Evolutionary conservation across 1,284 basidiomycete species (phyloP), one percentile per base, ranked within the genome.

Genomic region (Cryptococcus sp.): DNA sequence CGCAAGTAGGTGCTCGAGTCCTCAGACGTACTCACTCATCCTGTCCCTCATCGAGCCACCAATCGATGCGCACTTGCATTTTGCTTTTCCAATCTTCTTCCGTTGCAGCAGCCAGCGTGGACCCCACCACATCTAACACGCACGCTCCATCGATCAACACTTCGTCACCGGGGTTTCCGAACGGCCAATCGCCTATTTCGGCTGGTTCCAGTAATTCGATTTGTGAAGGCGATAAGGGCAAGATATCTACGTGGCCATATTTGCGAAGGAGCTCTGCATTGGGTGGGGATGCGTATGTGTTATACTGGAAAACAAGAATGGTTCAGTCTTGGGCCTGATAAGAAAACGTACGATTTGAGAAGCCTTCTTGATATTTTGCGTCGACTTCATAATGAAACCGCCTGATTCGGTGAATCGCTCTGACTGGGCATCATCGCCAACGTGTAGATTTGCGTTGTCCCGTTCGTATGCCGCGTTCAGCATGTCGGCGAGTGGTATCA

Each of bases 401-500:
- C 48, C 43, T 45, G n/a, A 19, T 6, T 45, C 15, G 27, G 23
- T 30, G 13, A 50, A 39, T 47, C 42, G 11, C 13, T 23, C 17
- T 10, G 6, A n/a, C 38, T 55, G 48, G 46, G 19, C 40, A 35
- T 49, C 58, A 15, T 68, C 70, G 30, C 68, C 67, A 17, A 57
- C 56, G 42, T 64, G 72, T 19, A 77, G 62, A 7, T 67, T 59
- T 22, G 66, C 93, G 66, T 96, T 97, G 77, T 93, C 89, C 35
- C 84, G 84, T n/a, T 85, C 88, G 73, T 86, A 91, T 55, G 86
- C 85, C 6, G 93, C 93, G 68, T 95, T 96, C 51, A 95, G 82
- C 83, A 98, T 88, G 77, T 98, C 95, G 1, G 95, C 96, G 83
- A 99, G 88, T 0, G 95, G 95, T 1, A 98, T 90, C 93, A 99